These are phyloP conservation scores for Talaromyces amestolkiae DNA, from an alignment of 2,329 filamentous ascomycete genomes.

Conservation along the genomic window DNA sequence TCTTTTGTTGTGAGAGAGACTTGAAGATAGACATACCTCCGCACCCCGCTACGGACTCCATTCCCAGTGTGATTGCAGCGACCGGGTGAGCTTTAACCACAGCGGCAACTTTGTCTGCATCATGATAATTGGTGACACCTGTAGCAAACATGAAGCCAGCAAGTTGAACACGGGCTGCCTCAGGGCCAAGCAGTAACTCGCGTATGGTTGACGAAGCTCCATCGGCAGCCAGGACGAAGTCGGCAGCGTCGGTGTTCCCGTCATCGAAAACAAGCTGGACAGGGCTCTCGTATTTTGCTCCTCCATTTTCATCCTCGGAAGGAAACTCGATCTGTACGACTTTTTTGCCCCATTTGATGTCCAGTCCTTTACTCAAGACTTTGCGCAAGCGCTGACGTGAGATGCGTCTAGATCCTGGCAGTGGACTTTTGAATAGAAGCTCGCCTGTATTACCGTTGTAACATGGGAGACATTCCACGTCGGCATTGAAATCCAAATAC, in stretches of 20 bases:
- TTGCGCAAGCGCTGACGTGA: conserved; percentile 11
- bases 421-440: conserved; percentile 13
- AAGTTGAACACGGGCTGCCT: background rate
- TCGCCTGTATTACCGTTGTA: conserved; percentile 17
- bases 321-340: background rate
- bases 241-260: background rate
- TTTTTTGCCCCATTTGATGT: conserved; percentile 11
- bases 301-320: background rate
- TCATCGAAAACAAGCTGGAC: conserved; percentile 5
- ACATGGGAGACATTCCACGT: conserved; percentile 13
- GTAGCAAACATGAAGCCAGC: conserved; percentile 17
- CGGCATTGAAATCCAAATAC: conserved; percentile 7
- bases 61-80: conserved; percentile 14
- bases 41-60: conserved; percentile 14
- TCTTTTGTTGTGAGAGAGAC: background rate
- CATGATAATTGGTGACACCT: conserved; percentile 6
- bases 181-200: conserved; percentile 3
- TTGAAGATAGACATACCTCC: conserved; percentile 11
- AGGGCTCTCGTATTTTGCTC: background rate
- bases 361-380: conserved; percentile 8
- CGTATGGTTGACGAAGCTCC: conserved; percentile 14
- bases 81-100: conserved; percentile 16
- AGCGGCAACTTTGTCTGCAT: conserved; percentile 9
- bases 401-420: conserved; percentile 13
- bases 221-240: conserved; percentile 15